Evolutionary conservation across 441 rosid genomes (phyloP).

Genomic region (Codiaeum variegatum): DNA sequence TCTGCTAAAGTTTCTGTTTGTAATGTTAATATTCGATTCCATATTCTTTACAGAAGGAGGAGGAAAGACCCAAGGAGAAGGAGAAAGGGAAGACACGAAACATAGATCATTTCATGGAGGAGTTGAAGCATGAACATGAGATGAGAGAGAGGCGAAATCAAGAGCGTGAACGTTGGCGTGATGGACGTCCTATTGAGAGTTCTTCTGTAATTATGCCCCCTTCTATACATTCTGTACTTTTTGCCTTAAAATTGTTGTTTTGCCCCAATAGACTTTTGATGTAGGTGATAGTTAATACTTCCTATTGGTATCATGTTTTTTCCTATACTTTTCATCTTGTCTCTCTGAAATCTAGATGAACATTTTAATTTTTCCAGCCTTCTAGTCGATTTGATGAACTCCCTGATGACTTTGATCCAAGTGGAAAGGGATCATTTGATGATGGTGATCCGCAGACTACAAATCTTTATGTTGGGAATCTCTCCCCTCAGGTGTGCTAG

Average conservation of each 20-base stretch:
- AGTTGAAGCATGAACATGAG: conserved; percentile 96
- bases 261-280: neutral
- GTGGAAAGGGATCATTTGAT: conserved; percentile 98
- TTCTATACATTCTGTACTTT: too few species aligned
- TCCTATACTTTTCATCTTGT: neutral
- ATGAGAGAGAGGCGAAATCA: conserved; percentile 94
- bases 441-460: conserved; percentile 99
- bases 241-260: neutral
- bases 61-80: conserved; percentile 70
- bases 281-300: conserved; percentile 2
- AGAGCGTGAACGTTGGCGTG: conserved; percentile 88
- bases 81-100: conserved; percentile 89
- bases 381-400: conserved; percentile 94
- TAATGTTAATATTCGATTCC: conserved; percentile 6
- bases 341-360: conserved; percentile 4
- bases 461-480: conserved; percentile 97
- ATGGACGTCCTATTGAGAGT: conserved; percentile 60
- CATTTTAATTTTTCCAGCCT: conserved; percentile 44
- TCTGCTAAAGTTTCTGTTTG: conserved; percentile 18
- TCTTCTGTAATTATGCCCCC: conserved; percentile 49
- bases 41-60: conserved; percentile 59
- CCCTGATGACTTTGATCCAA: conserved; percentile 97
- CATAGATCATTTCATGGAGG: conserved; percentile 97
- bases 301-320: neutral
- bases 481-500: conserved; percentile 73